Conservation (phyloP, 2,329 filamentous ascomycete species). For the Coniochaeta prunicola region DNA sequence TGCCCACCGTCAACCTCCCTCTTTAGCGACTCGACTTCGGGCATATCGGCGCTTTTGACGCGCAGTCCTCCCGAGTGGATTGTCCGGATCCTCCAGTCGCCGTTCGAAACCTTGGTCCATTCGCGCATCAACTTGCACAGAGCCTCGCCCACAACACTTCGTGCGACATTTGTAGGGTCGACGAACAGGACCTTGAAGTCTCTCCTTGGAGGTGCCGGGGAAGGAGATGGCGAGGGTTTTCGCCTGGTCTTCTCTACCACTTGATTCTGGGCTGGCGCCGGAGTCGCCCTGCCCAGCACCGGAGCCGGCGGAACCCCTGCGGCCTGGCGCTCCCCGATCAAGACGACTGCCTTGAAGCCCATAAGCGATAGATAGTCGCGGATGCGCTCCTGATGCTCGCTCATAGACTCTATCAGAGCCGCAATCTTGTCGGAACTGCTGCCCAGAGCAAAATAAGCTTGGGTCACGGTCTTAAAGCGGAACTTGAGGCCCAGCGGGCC, state of each 20-base stretch:
- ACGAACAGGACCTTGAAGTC: slow-evolving; percentile 18
- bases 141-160: slow-evolving; percentile 16
- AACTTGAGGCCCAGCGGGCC: slow-evolving; percentile 13
- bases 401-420: slow-evolving; percentile 13
- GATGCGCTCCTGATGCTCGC: slow-evolving; percentile 9
- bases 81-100: slow-evolving; percentile 12
- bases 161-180: slow-evolving; percentile 16
- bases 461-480: slow-evolving; percentile 10
- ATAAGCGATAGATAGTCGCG: slow-evolving; percentile 11
- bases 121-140: slow-evolving; percentile 12
- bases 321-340: not conserved
- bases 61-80: slow-evolving; percentile 18
- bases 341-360: not conserved
- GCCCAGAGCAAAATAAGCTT: slow-evolving; percentile 16
- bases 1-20: slow-evolving; percentile 10
- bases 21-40: slow-evolving; percentile 11
- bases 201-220: slow-evolving; percentile 4
- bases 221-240: slow-evolving; percentile 3
- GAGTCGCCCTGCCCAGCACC: not conserved
- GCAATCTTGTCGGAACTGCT: slow-evolving; percentile 16
- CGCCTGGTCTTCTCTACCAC: not conserved
- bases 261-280: not conserved
- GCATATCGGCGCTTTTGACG: slow-evolving; percentile 10
- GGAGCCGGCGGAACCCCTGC: not conserved
- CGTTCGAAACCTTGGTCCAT: slow-evolving; percentile 11